Evolutionary conservation across 176 grass and related monocot genomes (phyloP), one percentile per base, ranked within the genome.

Genomic region (Hyparrhenia diplandra): DNA sequence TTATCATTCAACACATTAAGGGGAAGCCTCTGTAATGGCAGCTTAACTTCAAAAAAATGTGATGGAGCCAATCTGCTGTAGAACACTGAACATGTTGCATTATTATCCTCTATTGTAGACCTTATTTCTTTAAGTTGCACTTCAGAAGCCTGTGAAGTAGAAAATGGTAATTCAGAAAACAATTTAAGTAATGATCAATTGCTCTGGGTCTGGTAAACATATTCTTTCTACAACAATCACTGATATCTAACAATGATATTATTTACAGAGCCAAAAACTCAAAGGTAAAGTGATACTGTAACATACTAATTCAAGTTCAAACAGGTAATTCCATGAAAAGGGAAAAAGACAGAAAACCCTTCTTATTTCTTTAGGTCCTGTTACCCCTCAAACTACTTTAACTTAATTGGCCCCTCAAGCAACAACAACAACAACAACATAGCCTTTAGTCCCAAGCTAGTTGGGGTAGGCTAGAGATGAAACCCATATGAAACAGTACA

Each of bases 21-120:
- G 14, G 89, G 90, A 43, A 90, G 47, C 81, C 30, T 92, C 29
- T 27, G 65, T 62, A 54, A 66, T 29, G 83, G 87, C 31, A 86
- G 67, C 6, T 87, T 85, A 47, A 87, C 80, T 83, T 91, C 89
- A 65, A 94, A 97, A 87, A 97, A 67, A 85, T 97, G 83, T 60
- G 94, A 97, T 10, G 94, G 92, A 25, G 82, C 62, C 77, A 97
- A 90, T 92, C 80, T 84, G 85, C 89, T 97, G 52, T 87, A 87
- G 68, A 90, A 97, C 29, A 92, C 60, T 18, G 62, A 52, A 28
- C 75, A 78, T 54, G 65, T 60, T n/a, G 81, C 40, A 21, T 69
- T 63, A 85, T 76, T 80, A 34, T 57, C 64, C 34, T 76, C 86
- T 64, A 94, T 35, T 45, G 68, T 78, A 6, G 55, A 79, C 34